Conservation (phyloP, 2,329 filamentous ascomycete genomes). For the Microcyclosporella mali region DNA sequence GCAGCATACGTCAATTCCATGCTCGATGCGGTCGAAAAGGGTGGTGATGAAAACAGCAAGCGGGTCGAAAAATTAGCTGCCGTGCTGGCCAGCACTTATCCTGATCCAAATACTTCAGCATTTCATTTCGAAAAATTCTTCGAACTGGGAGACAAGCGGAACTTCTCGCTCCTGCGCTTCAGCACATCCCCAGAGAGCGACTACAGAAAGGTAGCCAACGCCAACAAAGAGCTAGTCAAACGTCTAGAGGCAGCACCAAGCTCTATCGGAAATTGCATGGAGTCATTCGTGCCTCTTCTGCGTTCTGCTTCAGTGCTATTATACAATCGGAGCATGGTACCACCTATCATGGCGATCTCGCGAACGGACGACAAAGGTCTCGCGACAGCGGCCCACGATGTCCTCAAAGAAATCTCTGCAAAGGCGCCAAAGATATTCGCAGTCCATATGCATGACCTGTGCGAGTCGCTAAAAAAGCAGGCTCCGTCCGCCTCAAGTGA, state of each 20-base stretch:
- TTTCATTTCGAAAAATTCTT: slow-evolving; percentile 85
- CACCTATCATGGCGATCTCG: slow-evolving; percentile 81
- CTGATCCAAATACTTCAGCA: slow-evolving; percentile 65
- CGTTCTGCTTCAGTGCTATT: slow-evolving; percentile 79
- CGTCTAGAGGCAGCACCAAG: slow-evolving; percentile 55
- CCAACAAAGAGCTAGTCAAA: slow-evolving; percentile 82
- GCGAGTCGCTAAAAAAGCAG: slow-evolving; percentile 74
- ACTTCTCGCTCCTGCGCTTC: slow-evolving; percentile 83
- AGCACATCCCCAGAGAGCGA: slow-evolving; percentile 80
- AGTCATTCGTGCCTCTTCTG: slow-evolving; percentile 74
- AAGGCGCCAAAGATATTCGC: slow-evolving; percentile 86
- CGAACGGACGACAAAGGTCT: slow-evolving; percentile 75
- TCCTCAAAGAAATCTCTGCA: slow-evolving; percentile 86
- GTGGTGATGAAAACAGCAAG: slow-evolving; percentile 73
- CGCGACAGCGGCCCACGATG: slow-evolving; percentile 73
- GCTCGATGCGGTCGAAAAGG: slow-evolving; percentile 76
- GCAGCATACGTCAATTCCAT: slow-evolving; percentile 69
- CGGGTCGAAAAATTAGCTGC: slow-evolving; percentile 67
- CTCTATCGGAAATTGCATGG: slow-evolving; percentile 56
- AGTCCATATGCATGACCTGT: slow-evolving; percentile 84
- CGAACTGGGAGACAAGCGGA: slow-evolving; percentile 81
- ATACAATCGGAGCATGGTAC: slow-evolving; percentile 90
- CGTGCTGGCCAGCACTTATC: slow-evolving; percentile 67
- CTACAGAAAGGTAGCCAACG: slow-evolving; percentile 83
- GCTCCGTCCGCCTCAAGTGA: slow-evolving; percentile 62